phyloP scores from a whole-genome alignment of 352 stramenopile genomes.

The Phytophthora colocasiae region DNA sequence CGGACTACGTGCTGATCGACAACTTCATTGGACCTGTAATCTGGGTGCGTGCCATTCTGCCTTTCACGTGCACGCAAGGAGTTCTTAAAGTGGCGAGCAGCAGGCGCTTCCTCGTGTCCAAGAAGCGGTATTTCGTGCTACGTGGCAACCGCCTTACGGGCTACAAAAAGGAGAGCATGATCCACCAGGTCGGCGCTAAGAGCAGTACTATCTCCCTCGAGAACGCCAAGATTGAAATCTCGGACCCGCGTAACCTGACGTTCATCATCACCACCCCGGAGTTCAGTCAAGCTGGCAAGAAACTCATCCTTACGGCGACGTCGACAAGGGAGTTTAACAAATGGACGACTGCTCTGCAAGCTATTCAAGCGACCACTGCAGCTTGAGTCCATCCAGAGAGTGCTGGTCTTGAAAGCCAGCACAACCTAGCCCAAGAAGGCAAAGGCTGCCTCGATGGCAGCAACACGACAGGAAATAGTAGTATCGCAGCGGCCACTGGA shows the following conservation, averaged over 20 bases:
- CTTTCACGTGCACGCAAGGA: constrained; percentile 87
- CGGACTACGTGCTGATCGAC: constrained; percentile 83
- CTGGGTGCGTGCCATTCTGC: constrained; percentile 87
- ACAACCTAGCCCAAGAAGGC: constrained; percentile 10
- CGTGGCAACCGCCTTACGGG: constrained; percentile 65
- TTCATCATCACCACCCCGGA: constrained; percentile 86
- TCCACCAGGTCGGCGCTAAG: constrained; percentile 76
- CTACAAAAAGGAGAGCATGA: constrained; percentile 82
- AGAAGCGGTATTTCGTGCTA: constrained; percentile 88
- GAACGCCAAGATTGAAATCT: constrained; percentile 71
- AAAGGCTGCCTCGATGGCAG: constrained; percentile 25
- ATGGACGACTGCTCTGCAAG: constrained; percentile 75
- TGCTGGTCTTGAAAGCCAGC: constrained; percentile 12
- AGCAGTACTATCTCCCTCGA: constrained; percentile 73
- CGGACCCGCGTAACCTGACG: constrained; percentile 67
- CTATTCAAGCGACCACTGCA: constrained; percentile 45
- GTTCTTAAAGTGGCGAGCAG: constrained; percentile 83
- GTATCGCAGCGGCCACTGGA: constrained; percentile 18
- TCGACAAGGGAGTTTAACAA: constrained; percentile 88
- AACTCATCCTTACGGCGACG: constrained; percentile 78
- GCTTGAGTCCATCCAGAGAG: constrained; percentile 39
- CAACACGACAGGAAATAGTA: constrained; percentile 40
- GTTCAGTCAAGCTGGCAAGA: constrained; percentile 75
- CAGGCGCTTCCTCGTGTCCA: constrained; percentile 80
- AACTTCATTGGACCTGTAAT: constrained; percentile 87